Evolutionary conservation across 2,329 filamentous ascomycete species (phyloP).

Genomic region (Fusarium continuum): DNA sequence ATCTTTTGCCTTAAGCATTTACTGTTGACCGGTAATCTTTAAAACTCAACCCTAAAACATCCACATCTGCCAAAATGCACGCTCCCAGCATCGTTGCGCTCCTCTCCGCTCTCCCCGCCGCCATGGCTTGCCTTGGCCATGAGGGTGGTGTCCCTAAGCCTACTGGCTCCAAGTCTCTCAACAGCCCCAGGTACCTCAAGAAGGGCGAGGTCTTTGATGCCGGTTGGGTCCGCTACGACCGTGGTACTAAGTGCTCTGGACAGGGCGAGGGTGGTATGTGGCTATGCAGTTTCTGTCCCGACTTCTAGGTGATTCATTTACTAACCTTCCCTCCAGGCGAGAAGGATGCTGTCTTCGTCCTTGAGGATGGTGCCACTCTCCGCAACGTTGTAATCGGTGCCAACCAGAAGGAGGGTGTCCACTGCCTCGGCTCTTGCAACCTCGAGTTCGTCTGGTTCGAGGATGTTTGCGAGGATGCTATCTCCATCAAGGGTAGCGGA

Average conservation of each 20-base stretch:
- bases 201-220: constrained; percentile 45
- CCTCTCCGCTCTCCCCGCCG: constrained; percentile 42
- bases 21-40: background rate
- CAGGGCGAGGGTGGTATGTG: constrained; percentile 54
- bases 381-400: constrained; percentile 57
- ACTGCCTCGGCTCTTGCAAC: constrained; percentile 55
- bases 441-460: constrained; percentile 59
- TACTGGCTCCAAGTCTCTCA: constrained; percentile 43
- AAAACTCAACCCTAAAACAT: background rate
- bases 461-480: constrained; percentile 53
- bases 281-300: fast-evolving
- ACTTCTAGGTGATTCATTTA: too few relatives aligned
- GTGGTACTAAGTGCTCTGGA: constrained; percentile 53
- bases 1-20: background rate
- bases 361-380: constrained; percentile 54
- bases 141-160: constrained; percentile 44
- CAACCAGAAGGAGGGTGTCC: constrained; percentile 56
- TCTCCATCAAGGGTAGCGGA: constrained; percentile 37
- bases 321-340: background rate
- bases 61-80: background rate
- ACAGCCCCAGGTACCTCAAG: constrained; percentile 43
- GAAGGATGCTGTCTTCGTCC: constrained; percentile 53
- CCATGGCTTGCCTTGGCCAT: constrained; percentile 42
- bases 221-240: constrained; percentile 50
- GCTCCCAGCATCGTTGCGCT: constrained; percentile 26